Conservation (phyloP, 2,329 filamentous ascomycete species). For the Didymella pinodella region DNA sequence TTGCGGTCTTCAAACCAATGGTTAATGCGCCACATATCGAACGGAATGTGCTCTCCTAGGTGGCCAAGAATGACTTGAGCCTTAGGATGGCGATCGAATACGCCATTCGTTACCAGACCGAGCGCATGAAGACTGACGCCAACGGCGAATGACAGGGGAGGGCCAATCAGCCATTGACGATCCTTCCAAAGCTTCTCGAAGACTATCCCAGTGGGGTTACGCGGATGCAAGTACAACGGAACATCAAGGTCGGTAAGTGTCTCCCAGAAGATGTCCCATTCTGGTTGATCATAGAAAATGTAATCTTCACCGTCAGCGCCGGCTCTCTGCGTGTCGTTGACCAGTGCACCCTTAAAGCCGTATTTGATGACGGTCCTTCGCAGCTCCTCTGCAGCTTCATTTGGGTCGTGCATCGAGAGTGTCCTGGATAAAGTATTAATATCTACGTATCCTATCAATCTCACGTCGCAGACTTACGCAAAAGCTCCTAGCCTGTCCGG, state of each 20-base stretch:
- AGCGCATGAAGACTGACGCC: slow-evolving; percentile 67
- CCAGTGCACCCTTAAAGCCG: slow-evolving; percentile 69
- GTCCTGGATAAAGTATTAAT: slow-evolving; percentile 15
- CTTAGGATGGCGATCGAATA: slow-evolving; percentile 59
- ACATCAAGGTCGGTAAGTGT: slow-evolving; percentile 38
- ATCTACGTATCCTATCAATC: not conserved
- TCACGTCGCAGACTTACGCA: slow-evolving; percentile 16
- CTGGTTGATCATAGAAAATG: slow-evolving; percentile 44
- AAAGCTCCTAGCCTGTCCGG: slow-evolving; percentile 53
- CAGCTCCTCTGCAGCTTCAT: slow-evolving; percentile 42
- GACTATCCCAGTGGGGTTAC: slow-evolving; percentile 54
- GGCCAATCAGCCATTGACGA: slow-evolving; percentile 66
- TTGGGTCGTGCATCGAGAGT: slow-evolving; percentile 46
- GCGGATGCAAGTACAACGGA: slow-evolving; percentile 47
- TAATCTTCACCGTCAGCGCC: slow-evolving; percentile 40
- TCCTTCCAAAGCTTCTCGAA: slow-evolving; percentile 59
- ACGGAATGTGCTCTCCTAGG: slow-evolving; percentile 60
- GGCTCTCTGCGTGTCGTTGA: slow-evolving; percentile 52
- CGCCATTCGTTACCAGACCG: slow-evolving; percentile 60
- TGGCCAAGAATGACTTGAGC: slow-evolving; percentile 59
- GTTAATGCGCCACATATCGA: slow-evolving; percentile 56
- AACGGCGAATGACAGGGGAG: slow-evolving; percentile 44
- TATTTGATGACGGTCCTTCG: slow-evolving; percentile 46
- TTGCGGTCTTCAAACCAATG: slow-evolving; percentile 63
- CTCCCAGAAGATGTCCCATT: slow-evolving; percentile 46